Base-by-base conservation (phyloP, 1,284 basidiomycete species). In the Tausonia pullulans region DNA sequence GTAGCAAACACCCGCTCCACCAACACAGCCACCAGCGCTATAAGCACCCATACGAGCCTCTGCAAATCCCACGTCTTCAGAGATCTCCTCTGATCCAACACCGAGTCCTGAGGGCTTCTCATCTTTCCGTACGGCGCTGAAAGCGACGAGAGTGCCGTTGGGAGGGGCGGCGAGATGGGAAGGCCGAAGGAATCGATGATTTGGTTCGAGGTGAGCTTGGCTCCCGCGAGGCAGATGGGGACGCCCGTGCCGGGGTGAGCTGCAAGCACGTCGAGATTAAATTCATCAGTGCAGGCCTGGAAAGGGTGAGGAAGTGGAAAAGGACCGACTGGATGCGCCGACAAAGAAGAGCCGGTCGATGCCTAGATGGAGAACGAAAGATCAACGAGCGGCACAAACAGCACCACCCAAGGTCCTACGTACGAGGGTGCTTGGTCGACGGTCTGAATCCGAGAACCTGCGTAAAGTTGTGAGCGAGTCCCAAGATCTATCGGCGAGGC, bases 401-500 rank as follows among this genome's bases (percentile, higher is more conserved):
- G 72, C 71, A 54, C 70, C 71, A 0, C 73, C 72, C 63, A 62
- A 13, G 13, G 3, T 45, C 5, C 3, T 14, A 52, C 57, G 52
- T 53, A 41, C 27, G 46, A 9, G 48, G 55, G 27, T 46, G 60
- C 6, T 55, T 58, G 4, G 53, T 65, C 5, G 48, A 45, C 16
- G 63, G 58, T 5, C 61, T 68, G 70, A 76, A 71, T n/a, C 70
- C 64, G 55, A 73, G 70, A 59, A 74, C 74, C 63, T 74, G 74
- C 68, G 74, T 74, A 67, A 76, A 75, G 66, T 75, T 74, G 61
- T 76, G 75, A 0, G 73, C 72, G 52, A 76, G 72, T 14, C 75
- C 75, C 39, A 76, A 68, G 48, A 76, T 76, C 39, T 56, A 8
- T 9, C 40, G 48, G 14, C 9, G 9, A 14, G 3, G 48, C 9